Conservation (phyloP, 2,329 filamentous ascomycete genomes). For the Lasiodiplodia theobromae region DNA sequence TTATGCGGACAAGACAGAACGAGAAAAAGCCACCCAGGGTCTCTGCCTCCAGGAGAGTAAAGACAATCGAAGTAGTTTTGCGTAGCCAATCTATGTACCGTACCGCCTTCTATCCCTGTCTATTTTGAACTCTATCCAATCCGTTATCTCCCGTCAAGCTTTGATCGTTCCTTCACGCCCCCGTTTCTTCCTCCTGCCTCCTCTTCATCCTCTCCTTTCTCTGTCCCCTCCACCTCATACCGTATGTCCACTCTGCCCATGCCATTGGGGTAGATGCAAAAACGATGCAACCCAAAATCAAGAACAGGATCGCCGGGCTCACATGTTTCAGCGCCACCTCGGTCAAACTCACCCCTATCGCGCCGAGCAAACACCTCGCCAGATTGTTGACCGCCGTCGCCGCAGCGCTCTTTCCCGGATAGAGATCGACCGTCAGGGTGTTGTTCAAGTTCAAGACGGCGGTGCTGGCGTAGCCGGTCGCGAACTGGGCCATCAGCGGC, state of each 20-base stretch:
- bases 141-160: too few species aligned
- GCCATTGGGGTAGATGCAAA: not conserved
- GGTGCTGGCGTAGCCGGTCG: slow-evolving; percentile 60
- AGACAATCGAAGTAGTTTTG: too few species aligned
- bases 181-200: not conserved
- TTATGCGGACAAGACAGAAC: too few species aligned
- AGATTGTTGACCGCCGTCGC: slow-evolving; percentile 63
- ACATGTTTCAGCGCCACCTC: slow-evolving; percentile 37
- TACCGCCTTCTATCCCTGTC: too few species aligned
- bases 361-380: slow-evolving; percentile 60
- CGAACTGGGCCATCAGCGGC: slow-evolving; percentile 59
- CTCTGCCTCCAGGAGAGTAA: too few species aligned
- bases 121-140: too few species aligned
- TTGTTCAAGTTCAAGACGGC: slow-evolving; percentile 58
- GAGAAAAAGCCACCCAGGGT: too few species aligned
- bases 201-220: slow-evolving; percentile 11
- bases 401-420: slow-evolving; percentile 57
- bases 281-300: not conserved
- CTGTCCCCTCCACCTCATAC: slow-evolving; percentile 15
- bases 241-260: slow-evolving; percentile 15
- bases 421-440: slow-evolving; percentile 64
- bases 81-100: too few species aligned
- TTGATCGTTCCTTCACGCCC: slow-evolving; percentile 52
- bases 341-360: slow-evolving; percentile 58
- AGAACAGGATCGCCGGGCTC: not conserved